These are phyloP conservation scores for Dendryphion nanum DNA, from an alignment of 2,329 filamentous ascomycete genomes.

Conservation along the genomic window DNA sequence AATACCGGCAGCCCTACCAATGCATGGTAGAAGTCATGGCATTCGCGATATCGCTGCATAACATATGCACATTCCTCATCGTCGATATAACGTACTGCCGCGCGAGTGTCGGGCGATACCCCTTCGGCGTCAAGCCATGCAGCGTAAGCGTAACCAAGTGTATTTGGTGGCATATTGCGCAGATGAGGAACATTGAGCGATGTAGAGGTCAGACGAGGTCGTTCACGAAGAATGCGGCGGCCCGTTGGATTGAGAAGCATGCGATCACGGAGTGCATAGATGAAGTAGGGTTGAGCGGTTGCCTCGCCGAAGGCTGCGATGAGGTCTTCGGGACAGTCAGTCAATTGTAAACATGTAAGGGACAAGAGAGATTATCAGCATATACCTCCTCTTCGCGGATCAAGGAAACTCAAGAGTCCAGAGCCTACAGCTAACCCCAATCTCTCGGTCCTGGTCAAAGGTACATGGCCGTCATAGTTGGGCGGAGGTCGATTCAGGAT, in stretches of 20 bases:
- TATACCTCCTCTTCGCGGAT: slow-evolving; percentile 76
- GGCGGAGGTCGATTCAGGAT: slow-evolving; percentile 80
- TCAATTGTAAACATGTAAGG: neutral
- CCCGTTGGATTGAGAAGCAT: slow-evolving; percentile 87
- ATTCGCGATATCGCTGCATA: slow-evolving; percentile 96
- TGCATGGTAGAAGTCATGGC: slow-evolving; percentile 97
- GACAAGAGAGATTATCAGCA: neutral
- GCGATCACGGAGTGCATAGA: slow-evolving; percentile 82
- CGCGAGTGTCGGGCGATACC: slow-evolving; percentile 86
- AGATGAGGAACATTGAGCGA: slow-evolving; percentile 68
- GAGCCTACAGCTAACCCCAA: slow-evolving; percentile 65
- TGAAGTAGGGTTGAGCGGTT: slow-evolving; percentile 92
- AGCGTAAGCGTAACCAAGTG: slow-evolving; percentile 79
- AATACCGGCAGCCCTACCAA: slow-evolving; percentile 87
- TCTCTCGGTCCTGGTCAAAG: slow-evolving; percentile 76
- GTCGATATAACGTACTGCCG: slow-evolving; percentile 83
- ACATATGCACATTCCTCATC: slow-evolving; percentile 96
- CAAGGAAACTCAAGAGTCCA: slow-evolving; percentile 60
- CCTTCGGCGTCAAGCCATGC: slow-evolving; percentile 92
- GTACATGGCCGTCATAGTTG: slow-evolving; percentile 90
- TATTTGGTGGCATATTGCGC: slow-evolving; percentile 68
- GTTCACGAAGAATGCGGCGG: slow-evolving; percentile 84
- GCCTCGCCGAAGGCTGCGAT: slow-evolving; percentile 93
- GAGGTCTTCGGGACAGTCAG: too few relatives aligned
- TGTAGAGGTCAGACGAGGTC: slow-evolving; percentile 80